Evolutionary conservation across 2,329 filamentous ascomycete genomes (phyloP).

Genomic region (Ascochyta rabiei): DNA sequence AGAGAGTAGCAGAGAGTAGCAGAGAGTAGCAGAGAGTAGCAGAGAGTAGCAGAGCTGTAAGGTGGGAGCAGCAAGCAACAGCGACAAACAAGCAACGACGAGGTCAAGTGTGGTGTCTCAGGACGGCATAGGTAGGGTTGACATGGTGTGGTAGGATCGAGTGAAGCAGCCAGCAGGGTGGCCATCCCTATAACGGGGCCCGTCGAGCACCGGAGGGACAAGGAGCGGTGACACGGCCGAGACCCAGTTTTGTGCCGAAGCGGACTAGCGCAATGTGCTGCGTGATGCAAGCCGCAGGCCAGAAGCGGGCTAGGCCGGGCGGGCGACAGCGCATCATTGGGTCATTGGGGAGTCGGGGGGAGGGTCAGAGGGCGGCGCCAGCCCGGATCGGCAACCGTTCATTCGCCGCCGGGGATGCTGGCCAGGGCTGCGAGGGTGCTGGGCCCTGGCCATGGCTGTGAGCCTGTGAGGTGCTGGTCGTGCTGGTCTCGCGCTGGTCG

Average conservation of each 20-base stretch:
- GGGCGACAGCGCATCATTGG: conserved; percentile 14
- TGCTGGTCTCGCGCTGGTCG: too few species aligned
- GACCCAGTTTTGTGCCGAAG: conserved; percentile 1
- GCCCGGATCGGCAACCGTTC: conserved; percentile 14
- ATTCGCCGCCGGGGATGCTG: neutral
- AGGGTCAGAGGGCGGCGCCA: conserved; percentile 25
- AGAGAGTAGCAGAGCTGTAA: conserved; percentile 30
- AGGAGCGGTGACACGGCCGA: conserved; percentile 23
- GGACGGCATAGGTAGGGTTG: conserved; percentile 36
- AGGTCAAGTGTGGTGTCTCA: conserved; percentile 30
- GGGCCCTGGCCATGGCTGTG: too few species aligned
- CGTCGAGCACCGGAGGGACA: neutral
- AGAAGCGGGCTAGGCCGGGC: neutral
- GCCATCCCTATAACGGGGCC: conserved; percentile 7
- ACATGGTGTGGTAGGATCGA: conserved; percentile 34
- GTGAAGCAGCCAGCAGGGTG: conserved; percentile 22
- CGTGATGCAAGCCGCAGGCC: conserved; percentile 23
- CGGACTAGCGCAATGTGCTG: conserved; percentile 9
- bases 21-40: conserved; percentile 4
- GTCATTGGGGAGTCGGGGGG: too few species aligned
- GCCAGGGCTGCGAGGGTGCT: too few species aligned
- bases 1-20: too few species aligned
- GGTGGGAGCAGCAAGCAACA: conserved; percentile 31
- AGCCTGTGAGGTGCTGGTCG: too few species aligned
- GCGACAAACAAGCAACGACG: conserved; percentile 29